Evolutionary conservation across 2,329 filamentous ascomycete genomes (phyloP).

Genomic region (Trichoderma citrinoviride): DNA sequence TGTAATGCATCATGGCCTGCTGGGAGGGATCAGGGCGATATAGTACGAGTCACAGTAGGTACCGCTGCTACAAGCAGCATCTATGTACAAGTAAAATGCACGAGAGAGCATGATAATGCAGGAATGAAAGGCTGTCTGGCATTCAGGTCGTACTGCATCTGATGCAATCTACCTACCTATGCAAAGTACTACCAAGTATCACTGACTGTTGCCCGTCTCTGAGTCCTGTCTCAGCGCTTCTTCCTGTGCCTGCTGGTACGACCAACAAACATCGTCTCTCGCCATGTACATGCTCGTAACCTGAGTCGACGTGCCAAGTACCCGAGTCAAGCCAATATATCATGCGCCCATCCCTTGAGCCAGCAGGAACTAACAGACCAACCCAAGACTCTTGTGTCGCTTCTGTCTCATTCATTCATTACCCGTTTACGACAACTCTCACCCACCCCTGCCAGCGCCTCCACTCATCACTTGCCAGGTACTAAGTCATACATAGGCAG

Average conservation of each 20-base stretch:
- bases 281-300: no score
- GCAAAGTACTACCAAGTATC: no score
- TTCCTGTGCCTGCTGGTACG: not conserved
- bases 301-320: no score
- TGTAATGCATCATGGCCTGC: not conserved
- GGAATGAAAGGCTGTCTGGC: not conserved
- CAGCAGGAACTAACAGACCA: not conserved
- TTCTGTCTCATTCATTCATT: slow-evolving; percentile 10
- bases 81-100: no score
- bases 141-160: not conserved
- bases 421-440: slow-evolving; percentile 13
- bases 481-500: not conserved
- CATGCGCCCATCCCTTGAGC: slow-evolving; percentile 14
- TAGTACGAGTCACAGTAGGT: no score
- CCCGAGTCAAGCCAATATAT: slow-evolving; percentile 10
- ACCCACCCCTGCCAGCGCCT: not conserved
- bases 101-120: not conserved
- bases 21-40: no score
- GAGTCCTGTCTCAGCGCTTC: not conserved
- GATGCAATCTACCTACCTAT: no score
- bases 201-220: not conserved
- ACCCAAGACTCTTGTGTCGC: not conserved
- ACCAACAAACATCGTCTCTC: no score
- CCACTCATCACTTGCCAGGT: not conserved
- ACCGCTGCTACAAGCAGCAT: no score